phyloP scores from a whole-genome alignment of 2,329 filamentous ascomycete genomes.

The Penicillium sp. region DNA sequence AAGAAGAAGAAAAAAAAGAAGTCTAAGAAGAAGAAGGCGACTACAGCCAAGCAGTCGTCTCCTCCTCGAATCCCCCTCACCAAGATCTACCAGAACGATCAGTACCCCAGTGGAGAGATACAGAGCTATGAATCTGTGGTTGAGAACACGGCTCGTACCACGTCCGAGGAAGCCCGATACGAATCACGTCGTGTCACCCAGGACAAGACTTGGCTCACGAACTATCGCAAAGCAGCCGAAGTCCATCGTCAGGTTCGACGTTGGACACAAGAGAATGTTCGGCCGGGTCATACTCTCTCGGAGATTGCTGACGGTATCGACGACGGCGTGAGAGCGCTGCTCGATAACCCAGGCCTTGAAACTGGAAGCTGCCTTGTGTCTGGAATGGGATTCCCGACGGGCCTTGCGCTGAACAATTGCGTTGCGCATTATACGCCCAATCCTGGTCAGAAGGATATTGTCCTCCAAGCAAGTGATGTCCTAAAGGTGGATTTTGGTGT shows the following conservation, averaged over 20 bases:
- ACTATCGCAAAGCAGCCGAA: slow-evolving; percentile 60
- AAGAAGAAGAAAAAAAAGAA: slow-evolving; percentile 44
- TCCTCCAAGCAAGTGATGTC: slow-evolving; percentile 71
- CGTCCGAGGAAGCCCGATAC: slow-evolving; percentile 49
- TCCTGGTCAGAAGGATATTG: slow-evolving; percentile 64
- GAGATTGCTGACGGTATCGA: slow-evolving; percentile 57
- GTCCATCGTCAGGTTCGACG: slow-evolving; percentile 57
- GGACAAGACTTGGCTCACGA: slow-evolving; percentile 50
- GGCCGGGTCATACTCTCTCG: slow-evolving; percentile 51
- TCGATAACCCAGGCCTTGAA: slow-evolving; percentile 53
- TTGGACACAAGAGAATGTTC: slow-evolving; percentile 50
- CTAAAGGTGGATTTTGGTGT: slow-evolving; percentile 83
- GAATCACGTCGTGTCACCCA: slow-evolving; percentile 40
- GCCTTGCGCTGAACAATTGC: slow-evolving; percentile 54
- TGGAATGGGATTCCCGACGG: slow-evolving; percentile 59
- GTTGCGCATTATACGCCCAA: slow-evolving; percentile 60
- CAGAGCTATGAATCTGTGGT: slow-evolving; percentile 41
- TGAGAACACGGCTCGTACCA: slow-evolving; percentile 49
- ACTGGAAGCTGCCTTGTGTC: slow-evolving; percentile 52
- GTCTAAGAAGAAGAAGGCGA: slow-evolving; percentile 43
- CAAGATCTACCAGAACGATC: slow-evolving; percentile 46
- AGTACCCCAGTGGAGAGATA: slow-evolving; percentile 50
- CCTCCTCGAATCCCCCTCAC: slow-evolving; percentile 50
- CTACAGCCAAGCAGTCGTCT: slow-evolving; percentile 39
- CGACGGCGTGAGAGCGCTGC: slow-evolving; percentile 53